Conservation (phyloP, 2,329 filamentous ascomycete species). For the Fusarium dlaminii region DNA sequence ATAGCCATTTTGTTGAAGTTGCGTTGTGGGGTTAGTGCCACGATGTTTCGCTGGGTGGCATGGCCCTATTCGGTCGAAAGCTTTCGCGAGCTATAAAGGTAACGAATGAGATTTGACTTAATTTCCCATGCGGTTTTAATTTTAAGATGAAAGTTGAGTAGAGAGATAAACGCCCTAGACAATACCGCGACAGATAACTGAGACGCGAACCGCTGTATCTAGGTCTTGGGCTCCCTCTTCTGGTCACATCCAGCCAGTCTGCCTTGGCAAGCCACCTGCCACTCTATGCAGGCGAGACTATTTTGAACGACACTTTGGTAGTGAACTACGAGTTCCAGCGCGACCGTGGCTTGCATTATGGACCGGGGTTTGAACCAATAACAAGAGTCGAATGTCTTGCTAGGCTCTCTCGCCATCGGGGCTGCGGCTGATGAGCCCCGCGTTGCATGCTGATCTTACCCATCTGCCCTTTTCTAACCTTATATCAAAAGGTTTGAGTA, state of each 20-base stretch:
- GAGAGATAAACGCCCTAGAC: neutral
- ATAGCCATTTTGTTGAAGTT: neutral
- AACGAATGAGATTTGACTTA: neutral
- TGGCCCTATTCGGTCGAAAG: neutral
- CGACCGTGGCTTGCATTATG: neutral
- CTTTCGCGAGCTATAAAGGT: neutral
- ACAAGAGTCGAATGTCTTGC: neutral
- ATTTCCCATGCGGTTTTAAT: neutral
- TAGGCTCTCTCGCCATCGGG: too few relatives aligned
- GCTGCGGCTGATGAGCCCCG: neutral
- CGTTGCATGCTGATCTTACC: neutral
- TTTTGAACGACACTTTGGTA: too few relatives aligned
- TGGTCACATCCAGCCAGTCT: neutral
- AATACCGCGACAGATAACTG: neutral
- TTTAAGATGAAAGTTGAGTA: accelerated
- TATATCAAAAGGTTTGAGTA: neutral
- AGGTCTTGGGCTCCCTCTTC: neutral
- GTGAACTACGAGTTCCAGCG: neutral
- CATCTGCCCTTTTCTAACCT: neutral
- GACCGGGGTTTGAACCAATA: neutral
- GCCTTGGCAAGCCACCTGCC: neutral
- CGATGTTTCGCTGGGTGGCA: neutral
- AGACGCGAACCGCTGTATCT: neutral
- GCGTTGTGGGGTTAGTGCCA: neutral
- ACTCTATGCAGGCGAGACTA: neutral